Conservation (phyloP, 768 basidiomycete genomes). For the Tephrocybe rancida region DNA sequence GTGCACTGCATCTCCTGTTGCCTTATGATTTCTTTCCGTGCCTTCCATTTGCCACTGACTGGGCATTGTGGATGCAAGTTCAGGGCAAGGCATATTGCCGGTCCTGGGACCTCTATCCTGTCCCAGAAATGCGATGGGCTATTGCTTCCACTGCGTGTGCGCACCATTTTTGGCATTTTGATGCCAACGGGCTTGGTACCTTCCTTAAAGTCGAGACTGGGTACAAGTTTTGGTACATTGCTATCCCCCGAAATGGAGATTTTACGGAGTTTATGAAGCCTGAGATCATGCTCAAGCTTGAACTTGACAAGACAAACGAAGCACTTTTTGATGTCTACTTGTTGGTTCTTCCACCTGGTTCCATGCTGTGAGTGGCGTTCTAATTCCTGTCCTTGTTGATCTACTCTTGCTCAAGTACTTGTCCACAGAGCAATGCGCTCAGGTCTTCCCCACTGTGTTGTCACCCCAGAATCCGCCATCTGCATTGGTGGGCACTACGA, state of each 20-base stretch:
- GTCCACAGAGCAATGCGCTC: not conserved
- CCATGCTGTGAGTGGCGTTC: not conserved
- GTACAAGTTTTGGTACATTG: conserved; percentile 1
- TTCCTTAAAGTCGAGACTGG: not conserved
- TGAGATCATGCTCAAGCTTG: not conserved
- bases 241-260: not conserved
- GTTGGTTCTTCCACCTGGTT: not conserved
- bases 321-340: not conserved
- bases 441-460: conserved; percentile 7
- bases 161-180: conserved; percentile 3
- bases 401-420: too few species aligned
- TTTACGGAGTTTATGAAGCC: not conserved
- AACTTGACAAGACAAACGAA: not conserved
- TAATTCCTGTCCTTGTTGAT: too few species aligned
- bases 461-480: conserved; percentile 5
- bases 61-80: not conserved
- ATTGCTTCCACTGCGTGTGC: not conserved
- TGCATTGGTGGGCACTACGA: conserved; percentile 17
- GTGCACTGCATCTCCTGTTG: not conserved
- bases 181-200: not conserved
- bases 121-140: not conserved
- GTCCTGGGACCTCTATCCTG: not conserved
- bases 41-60: not conserved
- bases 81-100: not conserved
- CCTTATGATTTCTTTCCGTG: not conserved